A percentile compares a stretch with the other conserved stretches of the same genome.
phyloP scores from a whole-genome alignment of 306 rosid species.

The barrel medic (Medicago truncatula) region MtrunA17r5.0-ANR NC_053043.1:39838001-39838500 shows the following conservation, averaged over 20 bases:
- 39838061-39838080: conserved; percentile 57
- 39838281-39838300: no score
- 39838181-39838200: conserved; percentile 30
- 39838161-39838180: not conserved
- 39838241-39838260: no score
- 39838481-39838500: not conserved
- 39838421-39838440: no score
- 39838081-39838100: conserved; percentile 61
- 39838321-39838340: no score
- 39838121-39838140: not conserved
- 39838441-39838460: no score
- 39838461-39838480: not conserved
- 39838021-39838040: conserved; percentile 60
- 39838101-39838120: not conserved
- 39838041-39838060: conserved; percentile 38
- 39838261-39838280: not conserved
- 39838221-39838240: not conserved
- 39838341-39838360: no score
- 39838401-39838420: no score
- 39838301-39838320: no score
- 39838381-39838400: no score
- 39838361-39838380: no score
- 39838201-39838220: not conserved
- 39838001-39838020: conserved; percentile 35
- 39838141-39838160: not conserved